phyloP scores from a whole-genome alignment of 345 rosid genomes.

The Aquilaria sinensis region DNA sequence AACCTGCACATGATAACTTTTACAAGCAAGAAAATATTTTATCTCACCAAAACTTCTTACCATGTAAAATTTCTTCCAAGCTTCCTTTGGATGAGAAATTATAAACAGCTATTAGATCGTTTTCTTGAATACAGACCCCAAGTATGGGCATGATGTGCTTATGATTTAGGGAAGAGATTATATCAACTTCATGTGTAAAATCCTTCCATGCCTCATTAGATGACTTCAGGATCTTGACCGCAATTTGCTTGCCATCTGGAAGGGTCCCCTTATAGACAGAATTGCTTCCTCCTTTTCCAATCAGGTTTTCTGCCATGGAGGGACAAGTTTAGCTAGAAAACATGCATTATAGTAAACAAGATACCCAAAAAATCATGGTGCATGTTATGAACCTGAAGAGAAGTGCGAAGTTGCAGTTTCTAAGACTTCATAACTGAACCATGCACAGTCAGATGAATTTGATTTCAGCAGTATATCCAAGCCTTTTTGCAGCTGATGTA shows the following conservation, averaged over 20 bases:
- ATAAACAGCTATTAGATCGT: constrained; percentile 61
- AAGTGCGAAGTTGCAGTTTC: constrained; percentile 59
- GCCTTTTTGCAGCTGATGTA: constrained; percentile 19
- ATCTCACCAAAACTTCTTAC: constrained; percentile 26
- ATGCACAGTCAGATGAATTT: constrained; percentile 33
- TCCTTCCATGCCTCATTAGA: constrained; percentile 53
- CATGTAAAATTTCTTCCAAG: constrained; percentile 72
- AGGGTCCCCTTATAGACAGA: constrained; percentile 69
- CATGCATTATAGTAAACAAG: constrained; percentile 3
- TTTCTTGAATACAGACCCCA: constrained; percentile 55
- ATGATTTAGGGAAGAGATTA: constrained; percentile 67
- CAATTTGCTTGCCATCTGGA: constrained; percentile 63
- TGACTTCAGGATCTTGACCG: constrained; percentile 66
- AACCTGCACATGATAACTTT: constrained; percentile 11
- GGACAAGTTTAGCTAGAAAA: constrained; percentile 13
- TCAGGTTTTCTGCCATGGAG: constrained; percentile 45
- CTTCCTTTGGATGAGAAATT: constrained; percentile 65
- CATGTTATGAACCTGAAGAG: constrained; percentile 48
- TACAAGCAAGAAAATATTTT: neutral
- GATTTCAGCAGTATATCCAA: constrained; percentile 35
- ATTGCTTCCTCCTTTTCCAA: constrained; percentile 82
- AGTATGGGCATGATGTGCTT: constrained; percentile 49
- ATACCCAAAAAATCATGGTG: neutral
- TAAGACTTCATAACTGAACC: constrained; percentile 58
- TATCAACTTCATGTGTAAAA: constrained; percentile 66